Evolutionary conservation across 257 asterid species (phyloP), one percentile per base, ranked within the genome.

Genomic region (Schizonepeta tenuifolia): DNA sequence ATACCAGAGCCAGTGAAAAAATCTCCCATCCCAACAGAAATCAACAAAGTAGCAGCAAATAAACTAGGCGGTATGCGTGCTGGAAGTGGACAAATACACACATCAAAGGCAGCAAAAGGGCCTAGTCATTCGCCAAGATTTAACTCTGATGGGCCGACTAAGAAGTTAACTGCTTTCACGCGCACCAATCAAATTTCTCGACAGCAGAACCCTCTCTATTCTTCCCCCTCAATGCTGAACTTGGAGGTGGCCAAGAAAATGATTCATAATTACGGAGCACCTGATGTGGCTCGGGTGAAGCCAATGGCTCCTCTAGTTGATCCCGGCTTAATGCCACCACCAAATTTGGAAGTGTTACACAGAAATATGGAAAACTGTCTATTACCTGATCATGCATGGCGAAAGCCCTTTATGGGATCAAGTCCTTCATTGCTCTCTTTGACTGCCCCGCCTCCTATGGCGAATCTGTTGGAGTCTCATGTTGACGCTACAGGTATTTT

Each of bases 181-280:
- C n/a, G n/a, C n/a, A n/a, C n/a, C n/a, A n/a, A n/a, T 54, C 46
- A 43, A 33, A 21, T n/a, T 28, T 41, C 72, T 43, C 60, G 50
- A 22, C 40, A 28, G 26, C 50, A 50, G 47, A 47, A 58, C 1
- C 50, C 66, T 51, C 65, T 70, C 17, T 20, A 4, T 17, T 49
- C 73, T 43, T 33, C 62, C 64, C 3, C 71, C 70, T 55, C 67
- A 54, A 65, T 9, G 41, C 47, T 57, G 35, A 71, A 69, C 15
- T 7, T 17, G 65, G 81, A 76, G 57, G 60, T 22, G 9, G 17
- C 13, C 12, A 71, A 46, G 63, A 71, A 22, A 58, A 15, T 66
- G 76, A 70, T 74, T 46, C 66, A 73, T 50, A 72, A 77, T 31
- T 76, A 75, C 56, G 82, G 83, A 54, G 12, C 75, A 53, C 69